Evolutionary conservation across 108 stramenopile species (phyloP).

Genomic region (Ochromonas danica): DNA sequence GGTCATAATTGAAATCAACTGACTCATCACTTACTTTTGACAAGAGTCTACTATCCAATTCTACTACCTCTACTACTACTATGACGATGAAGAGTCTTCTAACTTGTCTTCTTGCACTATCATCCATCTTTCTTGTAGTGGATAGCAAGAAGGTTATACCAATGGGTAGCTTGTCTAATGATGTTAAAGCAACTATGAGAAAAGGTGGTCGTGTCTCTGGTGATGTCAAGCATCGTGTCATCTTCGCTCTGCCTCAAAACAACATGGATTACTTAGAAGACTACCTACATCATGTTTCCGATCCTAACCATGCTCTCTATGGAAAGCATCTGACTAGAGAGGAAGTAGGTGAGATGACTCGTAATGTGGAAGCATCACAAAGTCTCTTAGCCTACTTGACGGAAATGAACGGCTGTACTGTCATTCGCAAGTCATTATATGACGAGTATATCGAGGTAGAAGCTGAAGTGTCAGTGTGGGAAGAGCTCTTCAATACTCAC

Average conservation of each 20-base stretch:
- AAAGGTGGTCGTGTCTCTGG: too few species aligned
- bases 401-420: not conserved
- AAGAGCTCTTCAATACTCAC: not conserved
- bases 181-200: too few species aligned
- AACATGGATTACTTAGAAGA: not conserved
- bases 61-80: too few species aligned
- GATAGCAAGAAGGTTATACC: too few species aligned
- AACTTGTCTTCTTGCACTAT: too few species aligned
- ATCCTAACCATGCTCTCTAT: not conserved
- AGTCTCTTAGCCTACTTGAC: not conserved
- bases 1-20: too few species aligned
- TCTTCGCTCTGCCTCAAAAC: not conserved
- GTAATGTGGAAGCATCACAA: not conserved
- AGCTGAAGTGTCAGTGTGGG: not conserved
- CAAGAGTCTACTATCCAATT: too few species aligned
- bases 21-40: too few species aligned
- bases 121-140: too few species aligned
- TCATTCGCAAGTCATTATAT: not conserved
- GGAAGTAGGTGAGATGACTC: not conserved
- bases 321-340: slow-evolving; percentile 1
- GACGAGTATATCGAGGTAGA: not conserved
- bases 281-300: not conserved
- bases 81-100: too few species aligned
- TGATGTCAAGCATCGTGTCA: not conserved
- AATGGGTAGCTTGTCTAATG: too few species aligned